Base-by-base conservation (phyloP, 2,329 filamentous ascomycete genomes). In the Lachnellula occidentalis region DNA sequence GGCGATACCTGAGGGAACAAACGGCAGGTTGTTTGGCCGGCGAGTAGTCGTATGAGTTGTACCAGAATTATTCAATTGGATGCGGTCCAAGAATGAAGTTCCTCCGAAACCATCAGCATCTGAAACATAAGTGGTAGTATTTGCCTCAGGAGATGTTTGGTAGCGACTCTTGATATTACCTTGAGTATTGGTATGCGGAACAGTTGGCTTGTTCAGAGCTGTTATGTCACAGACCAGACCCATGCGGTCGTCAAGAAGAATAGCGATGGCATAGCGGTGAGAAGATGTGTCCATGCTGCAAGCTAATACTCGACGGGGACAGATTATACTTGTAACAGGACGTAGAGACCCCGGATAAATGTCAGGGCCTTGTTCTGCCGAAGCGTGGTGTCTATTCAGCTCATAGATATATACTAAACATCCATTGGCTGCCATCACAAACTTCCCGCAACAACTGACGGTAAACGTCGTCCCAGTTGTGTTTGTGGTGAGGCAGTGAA, bases 211-310 rank as follows among this genome's bases (percentile, higher is more conserved):
- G 31, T 54, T 60, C 45, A 64, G 50, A 8, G 62, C 55, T 47
- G 67, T 67, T 11, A 85, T 68, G 49, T 86, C 79, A 61, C 77
- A 85, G 1, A 87, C 75, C 65, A 86, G 74, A 4, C 82, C 83
- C 64, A 81, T 74, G 2, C 83, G 77, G 6, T 80, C 81, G 57
- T 81, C 76, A 46, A 87, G 71, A 8, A 87, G 70, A 31, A 80
- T 76, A 15, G 82, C 83, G 50, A 86, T 71, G 6, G 80, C 75
- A 60, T 80, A 74, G 43, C 76, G 73, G 8, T 77, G 71, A 2
- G 74, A 76, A 4, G 78, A 83, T 0, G 80, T 81, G 65, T 87
- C 82, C 76, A 87, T 84, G 58, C 80, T 81, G 61, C 82, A 79
- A 3, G 78, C 76, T 5, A 87, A 65, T 2, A 86, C 78, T 45